phyloP scores from a whole-genome alignment of 2,329 filamentous ascomycete species.

The Neofusicoccum ribis region DNA sequence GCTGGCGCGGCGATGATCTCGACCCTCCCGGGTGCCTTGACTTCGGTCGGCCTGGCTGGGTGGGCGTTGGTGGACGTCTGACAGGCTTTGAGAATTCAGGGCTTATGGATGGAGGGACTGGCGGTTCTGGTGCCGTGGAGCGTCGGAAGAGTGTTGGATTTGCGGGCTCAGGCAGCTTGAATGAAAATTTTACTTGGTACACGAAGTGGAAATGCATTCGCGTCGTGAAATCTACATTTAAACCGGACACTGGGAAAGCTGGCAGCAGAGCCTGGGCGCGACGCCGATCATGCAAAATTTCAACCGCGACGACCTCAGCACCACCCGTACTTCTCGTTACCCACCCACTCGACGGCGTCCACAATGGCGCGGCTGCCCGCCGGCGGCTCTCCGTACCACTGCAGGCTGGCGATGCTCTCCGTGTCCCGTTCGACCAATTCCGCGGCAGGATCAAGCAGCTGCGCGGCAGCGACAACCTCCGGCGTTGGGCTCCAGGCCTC shows the following conservation, averaged over 20 bases:
- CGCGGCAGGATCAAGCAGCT: constrained; percentile 47
- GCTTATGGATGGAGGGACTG: not conserved
- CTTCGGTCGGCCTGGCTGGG: constrained; percentile 75
- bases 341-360: constrained; percentile 67
- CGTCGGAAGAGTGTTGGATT: not conserved
- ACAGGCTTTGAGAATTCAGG: constrained; percentile 58
- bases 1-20: constrained; percentile 96
- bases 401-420: constrained; percentile 69
- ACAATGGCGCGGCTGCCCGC: constrained; percentile 44
- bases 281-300: not conserved
- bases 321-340: constrained; percentile 78
- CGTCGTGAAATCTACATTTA: constrained; percentile 9
- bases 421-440: constrained; percentile 59
- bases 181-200: not conserved
- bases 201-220: not conserved
- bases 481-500: constrained; percentile 81
- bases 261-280: not conserved
- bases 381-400: constrained; percentile 62
- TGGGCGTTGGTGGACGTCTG: constrained; percentile 84
- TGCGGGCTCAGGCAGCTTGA: not conserved
- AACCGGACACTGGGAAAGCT: not conserved
- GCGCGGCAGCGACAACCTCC: constrained; percentile 44
- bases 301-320: constrained; percentile 51
- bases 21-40: constrained; percentile 68
- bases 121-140: not conserved